Conservation (phyloP, 768 basidiomycete species). For the Mycena capillaripes region DNA sequence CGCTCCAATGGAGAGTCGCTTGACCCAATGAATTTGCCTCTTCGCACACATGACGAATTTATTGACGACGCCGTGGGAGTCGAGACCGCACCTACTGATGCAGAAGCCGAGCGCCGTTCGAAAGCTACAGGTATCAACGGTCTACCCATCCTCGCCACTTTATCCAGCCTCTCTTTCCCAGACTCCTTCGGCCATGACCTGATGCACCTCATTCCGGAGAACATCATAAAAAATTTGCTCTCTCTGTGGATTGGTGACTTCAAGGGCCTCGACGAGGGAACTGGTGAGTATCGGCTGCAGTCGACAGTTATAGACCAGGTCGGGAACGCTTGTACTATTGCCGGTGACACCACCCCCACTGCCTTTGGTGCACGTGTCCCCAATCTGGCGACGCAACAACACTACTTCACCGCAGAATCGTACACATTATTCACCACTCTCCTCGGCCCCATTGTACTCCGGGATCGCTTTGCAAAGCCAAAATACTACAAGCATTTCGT, state of each 20-base stretch:
- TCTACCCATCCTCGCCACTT: too few species aligned
- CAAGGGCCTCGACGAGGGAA: conserved; percentile 53
- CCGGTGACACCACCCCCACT: conserved; percentile 1
- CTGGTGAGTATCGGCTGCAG: conserved; percentile 43
- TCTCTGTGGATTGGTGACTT: conserved; percentile 56
- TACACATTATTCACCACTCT: background rate
- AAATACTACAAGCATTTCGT: conserved; percentile 15
- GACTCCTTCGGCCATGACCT: conserved; percentile 60
- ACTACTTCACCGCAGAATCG: conserved; percentile 3
- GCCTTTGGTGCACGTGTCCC: conserved; percentile 14
- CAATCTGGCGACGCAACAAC: background rate
- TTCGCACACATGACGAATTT: conserved; percentile 48
- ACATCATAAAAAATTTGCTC: conserved; percentile 57
- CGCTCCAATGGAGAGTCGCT: conserved; percentile 35
- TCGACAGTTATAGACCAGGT: background rate
- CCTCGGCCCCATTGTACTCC: background rate
- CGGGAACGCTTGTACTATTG: background rate
- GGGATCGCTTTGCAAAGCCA: background rate
- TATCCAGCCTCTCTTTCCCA: conserved; percentile 56
- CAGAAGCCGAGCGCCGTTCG: conserved; percentile 36
- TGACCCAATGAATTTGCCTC: conserved; percentile 50
- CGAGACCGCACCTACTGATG: conserved; percentile 39
- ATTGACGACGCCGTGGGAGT: conserved; percentile 42
- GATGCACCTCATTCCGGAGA: conserved; percentile 65
- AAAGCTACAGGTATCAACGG: conserved; percentile 50